Base-by-base conservation (phyloP, 1,284 basidiomycete species). In the Apiotrichum gracile region DNA sequence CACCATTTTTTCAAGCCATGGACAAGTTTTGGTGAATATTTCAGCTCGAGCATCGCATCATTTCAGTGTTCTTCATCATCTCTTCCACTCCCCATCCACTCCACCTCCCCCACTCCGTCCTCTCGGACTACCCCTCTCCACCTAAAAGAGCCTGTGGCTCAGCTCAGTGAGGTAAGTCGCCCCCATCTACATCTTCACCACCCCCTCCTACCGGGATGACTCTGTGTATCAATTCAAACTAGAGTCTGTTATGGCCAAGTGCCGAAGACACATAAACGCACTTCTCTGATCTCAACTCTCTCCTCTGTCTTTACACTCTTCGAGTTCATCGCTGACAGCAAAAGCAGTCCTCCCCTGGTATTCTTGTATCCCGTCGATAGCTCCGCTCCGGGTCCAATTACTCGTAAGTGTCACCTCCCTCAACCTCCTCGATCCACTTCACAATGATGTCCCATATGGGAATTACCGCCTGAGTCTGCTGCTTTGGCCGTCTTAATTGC, bases 201-300 rank as follows among this genome's bases (percentile, higher is more conserved):
- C n/a, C n/a, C 24, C 22, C 25, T 49, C 60, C 25, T 55, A 34
- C 19, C 55, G 51, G 62, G 72, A 74, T 74, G 72, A 74, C 66
- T 62, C 60, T 61, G 72, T 74, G 72, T 72, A 65, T 64, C 64
- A 64, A 61, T 68, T 74, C 72, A 74, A 74, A 74, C 72, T 74
- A 74, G 72, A 74, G 72, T 74, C 72, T 72, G 70, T 74, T 69
- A 74, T 58, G 72, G 69, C 69, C 61, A 72, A 72, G 63, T 54
- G 70, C 69, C 72, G 55, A 71, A 70, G 72, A 74, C 68, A 67
- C 72, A 61, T 69, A 71, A 68, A 71, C 62, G 70, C 72, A 72
- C 72, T 66, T 50, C 55, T 73, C 72, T 74, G 72, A 74, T 52
- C 52, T 47, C 29, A 74, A 53, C 52, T 47, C 29, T 25, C 22